Conservation (phyloP, 495 filamentous ascomycete species). For the Daldinia concentrica region DNA sequence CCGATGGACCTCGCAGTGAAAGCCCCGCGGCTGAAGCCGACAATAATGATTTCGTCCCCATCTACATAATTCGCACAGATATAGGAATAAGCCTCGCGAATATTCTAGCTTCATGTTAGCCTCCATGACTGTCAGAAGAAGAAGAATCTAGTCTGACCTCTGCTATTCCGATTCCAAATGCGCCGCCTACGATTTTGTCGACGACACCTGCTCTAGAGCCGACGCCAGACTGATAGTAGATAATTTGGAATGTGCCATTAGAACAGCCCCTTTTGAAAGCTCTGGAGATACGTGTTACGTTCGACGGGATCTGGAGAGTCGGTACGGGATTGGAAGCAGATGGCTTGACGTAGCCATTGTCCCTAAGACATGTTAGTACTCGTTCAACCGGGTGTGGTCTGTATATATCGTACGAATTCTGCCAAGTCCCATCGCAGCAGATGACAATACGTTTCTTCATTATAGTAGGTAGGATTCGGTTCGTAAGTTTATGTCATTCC, state of each 20-base stretch:
- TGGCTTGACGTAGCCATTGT: conserved; percentile 50
- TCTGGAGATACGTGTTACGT: conserved; percentile 61
- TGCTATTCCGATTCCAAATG: conserved; percentile 59
- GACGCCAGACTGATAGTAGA: conserved; percentile 63
- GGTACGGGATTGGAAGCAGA: conserved; percentile 40
- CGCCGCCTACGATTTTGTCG: conserved; percentile 60
- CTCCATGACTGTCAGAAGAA: conserved; percentile 12
- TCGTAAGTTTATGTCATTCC: background rate
- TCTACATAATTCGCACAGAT: conserved; percentile 71
- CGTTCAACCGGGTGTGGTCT: background rate
- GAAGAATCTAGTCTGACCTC: conserved; percentile 45
- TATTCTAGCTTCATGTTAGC: conserved; percentile 55
- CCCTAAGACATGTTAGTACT: conserved; percentile 32
- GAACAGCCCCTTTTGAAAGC: conserved; percentile 49
- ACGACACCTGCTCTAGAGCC: conserved; percentile 56
- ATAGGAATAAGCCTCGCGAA: conserved; percentile 73
- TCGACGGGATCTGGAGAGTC: conserved; percentile 55
- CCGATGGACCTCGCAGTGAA: conserved; percentile 74
- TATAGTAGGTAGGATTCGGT: conserved; percentile 25
- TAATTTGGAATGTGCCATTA: conserved; percentile 54
- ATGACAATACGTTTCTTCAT: conserved; percentile 53
- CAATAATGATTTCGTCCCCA: conserved; percentile 73
- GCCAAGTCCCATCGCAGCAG: conserved; percentile 62
- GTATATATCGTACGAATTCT: conserved; percentile 47
- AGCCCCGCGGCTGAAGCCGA: conserved; percentile 79